Evolutionary conservation across 139 green algal species (phyloP).

Genomic region (Diplosphaera chodatii): DNA sequence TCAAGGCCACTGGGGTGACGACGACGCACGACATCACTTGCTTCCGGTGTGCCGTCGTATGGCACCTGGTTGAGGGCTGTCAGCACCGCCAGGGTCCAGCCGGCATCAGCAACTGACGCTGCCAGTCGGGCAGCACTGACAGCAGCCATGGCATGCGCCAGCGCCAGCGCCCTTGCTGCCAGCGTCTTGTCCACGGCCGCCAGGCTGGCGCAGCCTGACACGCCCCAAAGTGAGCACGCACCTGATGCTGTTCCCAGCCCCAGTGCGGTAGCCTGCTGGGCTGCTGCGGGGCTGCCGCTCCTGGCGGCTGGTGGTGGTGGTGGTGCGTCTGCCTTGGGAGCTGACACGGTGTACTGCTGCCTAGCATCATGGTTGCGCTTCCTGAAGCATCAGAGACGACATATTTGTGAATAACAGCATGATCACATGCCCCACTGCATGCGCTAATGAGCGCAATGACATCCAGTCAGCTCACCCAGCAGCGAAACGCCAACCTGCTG

Average conservation of each 20-base stretch:
- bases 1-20: no score
- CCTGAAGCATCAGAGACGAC: no score
- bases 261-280: neutral
- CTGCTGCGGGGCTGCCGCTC: no score
- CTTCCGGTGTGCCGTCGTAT: no score
- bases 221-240: neutral
- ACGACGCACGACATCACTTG: no score
- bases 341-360: neutral
- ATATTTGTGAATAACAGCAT: no score
- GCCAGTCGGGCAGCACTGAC: neutral
- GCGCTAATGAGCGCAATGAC: no score
- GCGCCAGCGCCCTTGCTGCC: no score
- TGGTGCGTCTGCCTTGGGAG: neutral
- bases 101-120: neutral
- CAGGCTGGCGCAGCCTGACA: neutral
- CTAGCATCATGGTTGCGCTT: no score
- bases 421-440: no score
- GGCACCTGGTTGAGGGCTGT: neutral
- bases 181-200: neutral
- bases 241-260: neutral
- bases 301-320: neutral
- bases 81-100: neutral
- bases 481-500: no score
- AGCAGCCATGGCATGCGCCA: neutral
- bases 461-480: no score